Percentiles rank a stretch among this genome's conserved stretches.
Evolutionary conservation across 495 filamentous ascomycete genomes (phyloP).

Genomic region (Schizothecium vesticola): DNA sequence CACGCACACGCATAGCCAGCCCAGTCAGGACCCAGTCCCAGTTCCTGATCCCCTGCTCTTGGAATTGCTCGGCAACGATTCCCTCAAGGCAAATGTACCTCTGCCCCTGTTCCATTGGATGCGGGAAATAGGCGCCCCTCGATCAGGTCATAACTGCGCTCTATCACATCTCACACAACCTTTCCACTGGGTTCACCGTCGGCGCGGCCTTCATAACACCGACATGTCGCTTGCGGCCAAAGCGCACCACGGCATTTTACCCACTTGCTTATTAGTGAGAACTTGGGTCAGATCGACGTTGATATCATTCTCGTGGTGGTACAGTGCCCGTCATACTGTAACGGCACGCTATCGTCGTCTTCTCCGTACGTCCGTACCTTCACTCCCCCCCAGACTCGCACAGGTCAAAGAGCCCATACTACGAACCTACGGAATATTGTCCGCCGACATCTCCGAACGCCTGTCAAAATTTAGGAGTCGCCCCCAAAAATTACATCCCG

Average conservation of each 20-base stretch:
- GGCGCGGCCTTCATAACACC: conserved; percentile 5
- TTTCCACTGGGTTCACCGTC: conserved; percentile 26
- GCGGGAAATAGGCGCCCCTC: conserved; percentile 18
- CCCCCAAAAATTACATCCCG: background rate
- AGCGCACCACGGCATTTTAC: conserved; percentile 1
- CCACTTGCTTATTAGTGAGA: background rate
- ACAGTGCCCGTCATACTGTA: background rate
- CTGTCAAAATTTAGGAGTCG: too few species aligned
- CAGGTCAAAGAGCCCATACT: background rate
- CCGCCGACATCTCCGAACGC: background rate
- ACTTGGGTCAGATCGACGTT: background rate
- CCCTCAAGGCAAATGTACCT: conserved; percentile 6
- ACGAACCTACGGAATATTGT: background rate
- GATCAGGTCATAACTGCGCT: conserved; percentile 29
- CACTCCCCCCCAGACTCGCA: background rate
- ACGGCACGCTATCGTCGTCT: background rate
- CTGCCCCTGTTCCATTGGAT: conserved; percentile 20
- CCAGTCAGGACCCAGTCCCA: background rate
- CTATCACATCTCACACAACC: conserved; percentile 28
- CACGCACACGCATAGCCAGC: background rate
- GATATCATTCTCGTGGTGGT: background rate
- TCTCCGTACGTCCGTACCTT: background rate
- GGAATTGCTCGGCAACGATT: conserved; percentile 6
- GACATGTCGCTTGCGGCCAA: conserved; percentile 18
- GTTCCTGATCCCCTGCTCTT: conserved; percentile 1